Base-by-base conservation (phyloP, 2,329 filamentous ascomycete species). In the Aureobasidium melanogenum region DNA sequence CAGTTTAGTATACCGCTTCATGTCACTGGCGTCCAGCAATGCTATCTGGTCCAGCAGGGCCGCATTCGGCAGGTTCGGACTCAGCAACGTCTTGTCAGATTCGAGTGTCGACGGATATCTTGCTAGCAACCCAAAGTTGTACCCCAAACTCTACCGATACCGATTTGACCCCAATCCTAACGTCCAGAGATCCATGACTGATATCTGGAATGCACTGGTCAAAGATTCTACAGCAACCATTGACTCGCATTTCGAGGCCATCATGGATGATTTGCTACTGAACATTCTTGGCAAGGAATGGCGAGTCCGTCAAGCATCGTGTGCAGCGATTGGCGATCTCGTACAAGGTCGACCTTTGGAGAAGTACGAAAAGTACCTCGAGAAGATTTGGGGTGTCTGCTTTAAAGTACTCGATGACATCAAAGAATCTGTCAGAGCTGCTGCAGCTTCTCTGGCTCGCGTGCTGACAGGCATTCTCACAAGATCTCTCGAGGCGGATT, bases 31-130 rank as follows among this genome's bases (percentile, higher is more conserved):
- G 2, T 91, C 91, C 1, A 96, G 97, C 69, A 95, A 96, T 51
- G 91, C 92, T 0, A 95, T 96, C 17, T 99, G 94, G 94, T 93
- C 91, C 1, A 96, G 91, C n/a, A 85, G 94, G 55, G 95, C 94
- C 0, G 94, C 94, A 0, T 97, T 99, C 74, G 94, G 94, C 2
- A 84, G 91, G 12, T 97, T 97, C 66, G 94, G 94, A 0, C 81
- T 99, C 54, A 95, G 91, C 72, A 94, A 84, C 66, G 93, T 99
- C 64, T 83, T 99, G 51, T 94, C 91, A 0, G 91, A 96, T 68
- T 92, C 92, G 0, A 85, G 81, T 62, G 79, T 84, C 15, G 81
- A 84, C 67, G 83, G 83, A 1, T 87, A 86, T 68, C 74, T 88
- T n/a, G 77, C 83, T 0, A 82, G 94, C 63, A 96, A 97, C 68